These are phyloP conservation scores for Neurospora sp. DNA, from an alignment of 495 filamentous ascomycete species.

Conservation along the genomic window DNA sequence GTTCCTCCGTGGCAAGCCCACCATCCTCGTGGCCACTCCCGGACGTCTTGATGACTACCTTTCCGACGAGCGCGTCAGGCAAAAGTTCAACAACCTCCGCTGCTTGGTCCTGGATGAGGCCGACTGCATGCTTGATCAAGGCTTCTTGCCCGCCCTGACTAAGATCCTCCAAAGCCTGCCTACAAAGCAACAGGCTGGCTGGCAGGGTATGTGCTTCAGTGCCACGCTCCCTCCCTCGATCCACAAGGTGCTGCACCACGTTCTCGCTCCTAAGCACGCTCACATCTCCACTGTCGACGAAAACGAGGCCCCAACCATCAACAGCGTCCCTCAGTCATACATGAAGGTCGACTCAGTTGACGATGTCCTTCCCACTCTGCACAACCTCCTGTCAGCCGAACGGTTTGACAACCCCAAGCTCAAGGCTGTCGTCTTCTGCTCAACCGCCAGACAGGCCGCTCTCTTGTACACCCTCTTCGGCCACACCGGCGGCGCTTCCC, in stretches of 20 bases:
- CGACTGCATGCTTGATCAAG: slow-evolving; percentile 92
- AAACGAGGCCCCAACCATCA: slow-evolving; percentile 80
- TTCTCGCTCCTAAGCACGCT: slow-evolving; percentile 90
- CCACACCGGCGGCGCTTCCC: slow-evolving; percentile 72
- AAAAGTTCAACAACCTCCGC: slow-evolving; percentile 60
- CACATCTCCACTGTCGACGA: slow-evolving; percentile 87
- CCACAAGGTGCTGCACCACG: slow-evolving; percentile 87
- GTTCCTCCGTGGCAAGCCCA: slow-evolving; percentile 54
- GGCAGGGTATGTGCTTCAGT: slow-evolving; percentile 89
- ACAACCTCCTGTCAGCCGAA: slow-evolving; percentile 74
- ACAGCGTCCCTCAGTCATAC: slow-evolving; percentile 64
- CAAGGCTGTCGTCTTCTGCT: slow-evolving; percentile 92
- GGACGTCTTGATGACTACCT: slow-evolving; percentile 84
- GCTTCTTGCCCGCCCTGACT: slow-evolving; percentile 81
- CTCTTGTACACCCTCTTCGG: slow-evolving; percentile 57
- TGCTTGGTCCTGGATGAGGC: slow-evolving; percentile 81
- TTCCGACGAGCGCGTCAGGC: slow-evolving; percentile 66
- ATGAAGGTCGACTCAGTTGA: slow-evolving; percentile 70
- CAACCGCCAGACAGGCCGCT: slow-evolving; percentile 95
- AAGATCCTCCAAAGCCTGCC: slow-evolving; percentile 69
- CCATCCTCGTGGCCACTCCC: slow-evolving; percentile 83
- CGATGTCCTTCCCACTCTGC: slow-evolving; percentile 81
- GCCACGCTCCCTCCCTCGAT: slow-evolving; percentile 87
- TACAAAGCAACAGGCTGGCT: slow-evolving; percentile 32
- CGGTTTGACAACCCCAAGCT: slow-evolving; percentile 68